A percentile compares a stretch with the other conserved stretches of the same genome.
Conservation (phyloP, 169 alveolate genomes). For the Theileria sp. region DNA sequence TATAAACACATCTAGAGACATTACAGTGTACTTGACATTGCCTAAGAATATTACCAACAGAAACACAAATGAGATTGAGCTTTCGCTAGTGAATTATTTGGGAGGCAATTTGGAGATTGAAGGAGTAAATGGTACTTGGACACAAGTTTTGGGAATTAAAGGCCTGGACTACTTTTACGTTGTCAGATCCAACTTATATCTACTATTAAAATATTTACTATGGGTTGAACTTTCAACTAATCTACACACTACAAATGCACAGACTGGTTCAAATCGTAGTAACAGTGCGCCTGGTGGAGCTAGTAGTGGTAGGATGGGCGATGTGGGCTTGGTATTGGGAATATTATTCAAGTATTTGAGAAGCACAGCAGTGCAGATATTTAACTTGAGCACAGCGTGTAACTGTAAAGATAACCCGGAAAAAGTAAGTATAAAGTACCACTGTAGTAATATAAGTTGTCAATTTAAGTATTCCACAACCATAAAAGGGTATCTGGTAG, state of each 20-base stretch:
- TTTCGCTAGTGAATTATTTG: conserved; percentile 33
- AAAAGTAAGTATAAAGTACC: conserved; percentile 36
- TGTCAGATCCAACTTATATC: conserved; percentile 44
- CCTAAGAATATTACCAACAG: background rate
- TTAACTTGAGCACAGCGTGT: background rate
- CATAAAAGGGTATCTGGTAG: background rate
- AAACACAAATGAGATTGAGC: conserved; percentile 11
- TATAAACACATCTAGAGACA: conserved; percentile 11
- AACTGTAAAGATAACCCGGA: conserved; percentile 8
- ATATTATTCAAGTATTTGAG: conserved; percentile 35
- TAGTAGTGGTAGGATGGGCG: background rate
- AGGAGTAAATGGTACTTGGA: conserved; percentile 32
- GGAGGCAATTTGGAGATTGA: conserved; percentile 63
- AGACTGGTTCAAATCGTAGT: background rate
- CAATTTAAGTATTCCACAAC: background rate
- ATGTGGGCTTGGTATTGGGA: background rate
- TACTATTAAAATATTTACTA: conserved; percentile 26
- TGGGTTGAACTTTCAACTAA: conserved; percentile 38
- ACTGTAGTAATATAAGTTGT: conserved; percentile 12
- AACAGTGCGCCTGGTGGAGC: background rate
- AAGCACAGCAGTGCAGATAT: conserved; percentile 28
- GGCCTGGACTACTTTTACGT: conserved; percentile 12
- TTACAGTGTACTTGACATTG: conserved; percentile 36
- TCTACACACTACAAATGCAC: background rate
- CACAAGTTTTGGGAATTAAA: conserved; percentile 19